Evolutionary conservation across 768 basidiomycete species (phyloP), one percentile per base, ranked within the genome.

Genomic region (Neoboletus brunneissimus): DNA sequence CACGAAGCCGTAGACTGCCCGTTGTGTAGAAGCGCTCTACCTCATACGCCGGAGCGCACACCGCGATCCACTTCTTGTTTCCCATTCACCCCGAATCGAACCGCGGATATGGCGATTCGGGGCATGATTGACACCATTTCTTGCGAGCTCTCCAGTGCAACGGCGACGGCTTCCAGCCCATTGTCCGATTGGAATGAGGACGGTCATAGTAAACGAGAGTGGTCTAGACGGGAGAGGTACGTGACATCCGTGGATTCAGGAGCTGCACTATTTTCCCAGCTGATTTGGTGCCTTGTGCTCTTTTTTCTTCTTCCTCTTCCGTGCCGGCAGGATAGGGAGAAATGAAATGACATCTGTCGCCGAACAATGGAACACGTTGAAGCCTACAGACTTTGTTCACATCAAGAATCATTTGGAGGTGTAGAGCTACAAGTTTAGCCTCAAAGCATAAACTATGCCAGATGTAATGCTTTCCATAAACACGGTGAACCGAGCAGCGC

Each of bases 1-100:
- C 87, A 87, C 58, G 81, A 85, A 62, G 67, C 79, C 13, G 83
- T 87, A 42, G 81, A 84, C 60, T 88, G 85, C 68, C 87, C 86
- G 35, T 77, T 87, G 55, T 88, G 86, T 69, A 84, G 84, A 63
- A 78, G 77, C 53, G 55, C 75, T 40, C 72, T 87, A 55, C 76
- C 76, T 49, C 74, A 77, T 51, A 82, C 81, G 15, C 78, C 80
- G 38, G 80, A 86, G 66, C 71, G 66, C 48, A 70, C 74, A 34
- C 85, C 85, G 35, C 81, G 84, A 29, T 67, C 75, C 44, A 67
- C 72, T 37, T 72, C 73, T 58, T 79, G 81, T 18, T 85, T 84
- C 57, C 87, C 85, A 0, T 87, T 88, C 70, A 77, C 80, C 46
- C 84, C 84, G 27, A 86, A 85, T 69, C 77, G 86, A 62, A 75